Base-by-base conservation (phyloP, 495 filamentous ascomycete species). In the Platismatia glauca region DNA sequence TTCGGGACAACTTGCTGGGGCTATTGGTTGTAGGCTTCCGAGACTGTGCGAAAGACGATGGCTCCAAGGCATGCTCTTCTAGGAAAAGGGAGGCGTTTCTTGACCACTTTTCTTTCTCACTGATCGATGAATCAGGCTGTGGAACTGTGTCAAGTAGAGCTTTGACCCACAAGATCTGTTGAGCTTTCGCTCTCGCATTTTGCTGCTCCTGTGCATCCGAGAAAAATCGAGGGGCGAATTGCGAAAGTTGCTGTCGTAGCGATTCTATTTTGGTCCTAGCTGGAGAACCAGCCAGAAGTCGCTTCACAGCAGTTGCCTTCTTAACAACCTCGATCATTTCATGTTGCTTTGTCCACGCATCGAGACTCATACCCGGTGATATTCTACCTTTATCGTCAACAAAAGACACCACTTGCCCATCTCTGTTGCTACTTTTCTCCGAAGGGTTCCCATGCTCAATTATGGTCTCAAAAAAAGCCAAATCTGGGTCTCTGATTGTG, bases 221-320 rank as follows among this genome's bases (percentile, higher is more conserved):
- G 29, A 7, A 7, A 4, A 20, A 53, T 27, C 8, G 50, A 53
- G 16, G 1, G 27, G 33, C 9, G 27, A 31, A 53, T 33, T 7
- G 50, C 16, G 16, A 20, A 33, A 53, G 50, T 20, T 53, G 27
- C 50, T 53, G 13, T 53, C 50, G 27, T 7, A 20, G 29, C 20
- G 27, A 33, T 7, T 53, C 29, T 33, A 53, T 33, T 20, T 33
- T 33, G 50, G 50, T 33, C 50, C 50, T 33, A 50, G 46, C 9
- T 53, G 50, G 29, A 27, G 50, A 22, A 33, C 50, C 29, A 53
- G 50, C 50, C 50, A 53, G 6, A 53, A 53, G 50, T 33, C 50
- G 50, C 29, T 53, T 53, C 50, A 53, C 50, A 33, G 50, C 50
- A 33, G 50, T 33, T 20, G 50, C 50, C 50, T 53, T 53, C 29